Evolutionary conservation across 2,329 filamentous ascomycete species (phyloP).

Genomic region (Sordariomycetes sp.): DNA sequence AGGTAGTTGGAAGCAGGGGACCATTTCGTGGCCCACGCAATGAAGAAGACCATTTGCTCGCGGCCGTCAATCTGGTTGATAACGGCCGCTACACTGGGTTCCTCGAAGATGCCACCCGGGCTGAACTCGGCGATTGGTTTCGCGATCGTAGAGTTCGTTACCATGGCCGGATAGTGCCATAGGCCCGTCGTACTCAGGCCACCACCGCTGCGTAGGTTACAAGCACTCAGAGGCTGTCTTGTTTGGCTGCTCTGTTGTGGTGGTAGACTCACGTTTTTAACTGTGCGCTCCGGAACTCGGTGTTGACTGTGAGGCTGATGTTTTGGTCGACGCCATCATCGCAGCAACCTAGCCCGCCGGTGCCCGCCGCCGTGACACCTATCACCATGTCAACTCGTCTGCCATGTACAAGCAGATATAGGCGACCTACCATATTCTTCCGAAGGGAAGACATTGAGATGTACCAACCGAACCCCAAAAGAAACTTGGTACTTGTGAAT

Average conservation of each 20-base stretch:
- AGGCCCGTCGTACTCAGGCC: slow-evolving; percentile 35
- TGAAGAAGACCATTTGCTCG: slow-evolving; percentile 51
- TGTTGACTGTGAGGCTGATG: slow-evolving; percentile 36
- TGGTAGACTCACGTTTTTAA: slow-evolving; percentile 25
- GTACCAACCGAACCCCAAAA: slow-evolving; percentile 47
- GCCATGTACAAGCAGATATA: slow-evolving; percentile 1
- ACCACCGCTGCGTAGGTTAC: slow-evolving; percentile 17
- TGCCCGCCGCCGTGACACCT: not conserved
- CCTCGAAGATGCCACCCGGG: slow-evolving; percentile 20
- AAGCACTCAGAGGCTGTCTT: not conserved
- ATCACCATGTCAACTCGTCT: not conserved
- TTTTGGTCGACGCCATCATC: slow-evolving; percentile 31
- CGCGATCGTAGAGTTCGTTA: slow-evolving; percentile 37
- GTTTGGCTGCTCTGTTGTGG: not conserved
- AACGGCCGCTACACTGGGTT: slow-evolving; percentile 35
- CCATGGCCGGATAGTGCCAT: slow-evolving; percentile 44
- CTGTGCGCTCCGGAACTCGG: slow-evolving; percentile 38
- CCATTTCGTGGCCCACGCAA: slow-evolving; percentile 30
- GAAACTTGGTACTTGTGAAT: slow-evolving; percentile 42
- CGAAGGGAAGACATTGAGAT: slow-evolving; percentile 42
- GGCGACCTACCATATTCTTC: slow-evolving; percentile 27
- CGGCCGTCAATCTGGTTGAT: slow-evolving; percentile 41
- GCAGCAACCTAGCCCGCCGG: slow-evolving; percentile 26
- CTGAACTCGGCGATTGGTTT: slow-evolving; percentile 39
- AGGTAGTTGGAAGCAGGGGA: slow-evolving; percentile 38